Evolutionary conservation across 176 grass and related monocot species (phyloP), one percentile per base, ranked within the genome.

Genomic region (Triticum dicoccoides): DNA sequence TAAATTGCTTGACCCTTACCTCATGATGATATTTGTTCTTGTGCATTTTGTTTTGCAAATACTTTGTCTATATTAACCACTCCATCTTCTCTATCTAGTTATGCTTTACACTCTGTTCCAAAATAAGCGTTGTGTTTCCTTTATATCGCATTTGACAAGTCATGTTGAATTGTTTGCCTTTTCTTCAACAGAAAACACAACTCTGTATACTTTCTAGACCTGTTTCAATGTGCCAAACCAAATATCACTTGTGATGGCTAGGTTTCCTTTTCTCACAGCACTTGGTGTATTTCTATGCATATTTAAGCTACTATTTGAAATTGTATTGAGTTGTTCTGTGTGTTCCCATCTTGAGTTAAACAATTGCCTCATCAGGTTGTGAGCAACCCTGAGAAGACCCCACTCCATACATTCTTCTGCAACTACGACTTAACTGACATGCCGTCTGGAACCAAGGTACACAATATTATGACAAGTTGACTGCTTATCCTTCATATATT

Each of bases 371-470:
- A 37, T 67, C 65, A 99, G 97, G 93, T 99, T 61, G 89, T 99
- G 33, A 99, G 97, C 82, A 99, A 99, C 82, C 97, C 97, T 2
- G 97, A 99, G 84, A 96, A 89, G 90, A 99, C 97, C 84, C 97
- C 97, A 61, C 87, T 99, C 8, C 97, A 99, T 74, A 94, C 97
- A 54, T 99, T 99, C 85, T 93, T 99, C 78, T 99, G 94, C 91
- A 96, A 87, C 83, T 99, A 99, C 27, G 97, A 99, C 87, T 92
- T 99, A 62, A 96, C 86, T 80, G 97, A 99, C 85, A 99, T 99
- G 97, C 97, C 97, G 66, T 84, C 87, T 77, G 94, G 94, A 85
- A 99, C 97, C 63, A 99, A 99, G 94, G 97, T 99, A 86, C 23
- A 35, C 15, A 7, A 73, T 82, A 76, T 20, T 82, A 69, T 59